Percentiles rank a stretch among this genome's conserved stretches.
Evolutionary conservation across 2,329 filamentous ascomycete genomes (phyloP).

Genomic region (Didymella pinodella): DNA sequence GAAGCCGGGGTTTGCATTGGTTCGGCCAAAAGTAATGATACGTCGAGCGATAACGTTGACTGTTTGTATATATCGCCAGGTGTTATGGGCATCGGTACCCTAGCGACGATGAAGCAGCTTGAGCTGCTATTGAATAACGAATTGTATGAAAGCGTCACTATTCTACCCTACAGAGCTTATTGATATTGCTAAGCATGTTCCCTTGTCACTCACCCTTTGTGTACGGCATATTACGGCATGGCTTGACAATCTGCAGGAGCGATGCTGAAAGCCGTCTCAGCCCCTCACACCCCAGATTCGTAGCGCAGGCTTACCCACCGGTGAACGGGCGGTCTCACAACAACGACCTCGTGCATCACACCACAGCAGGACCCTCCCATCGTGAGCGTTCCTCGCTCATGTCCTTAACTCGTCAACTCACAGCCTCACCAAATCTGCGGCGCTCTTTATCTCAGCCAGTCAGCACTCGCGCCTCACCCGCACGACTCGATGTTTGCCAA

Average conservation of each 20-base stretch:
- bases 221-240: neutral
- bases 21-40: conserved; percentile 17
- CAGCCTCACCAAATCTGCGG: conserved; percentile 6
- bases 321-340: conserved; percentile 11
- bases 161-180: conserved; percentile 6
- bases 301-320: conserved; percentile 8
- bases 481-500: conserved; percentile 6
- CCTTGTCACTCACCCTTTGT: neutral
- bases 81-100: conserved; percentile 22
- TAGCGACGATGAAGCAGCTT: conserved; percentile 12
- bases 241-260: conserved; percentile 2
- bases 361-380: conserved; percentile 4
- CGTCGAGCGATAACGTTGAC: conserved; percentile 18
- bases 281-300: neutral
- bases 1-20: conserved; percentile 22
- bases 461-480: conserved; percentile 1
- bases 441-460: conserved; percentile 6
- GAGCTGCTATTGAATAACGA: conserved; percentile 20
- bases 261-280: conserved; percentile 1
- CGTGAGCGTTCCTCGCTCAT: conserved; percentile 16
- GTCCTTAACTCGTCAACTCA: conserved; percentile 11
- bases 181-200: neutral
- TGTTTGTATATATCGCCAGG: conserved; percentile 16
- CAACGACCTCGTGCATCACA: conserved; percentile 10
- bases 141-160: conserved; percentile 22